A percentile compares a stretch with the other conserved stretches of the same genome.
Evolutionary conservation across 108 stramenopile genomes (phyloP).

Genomic region (Skeletonema marinoi): DNA sequence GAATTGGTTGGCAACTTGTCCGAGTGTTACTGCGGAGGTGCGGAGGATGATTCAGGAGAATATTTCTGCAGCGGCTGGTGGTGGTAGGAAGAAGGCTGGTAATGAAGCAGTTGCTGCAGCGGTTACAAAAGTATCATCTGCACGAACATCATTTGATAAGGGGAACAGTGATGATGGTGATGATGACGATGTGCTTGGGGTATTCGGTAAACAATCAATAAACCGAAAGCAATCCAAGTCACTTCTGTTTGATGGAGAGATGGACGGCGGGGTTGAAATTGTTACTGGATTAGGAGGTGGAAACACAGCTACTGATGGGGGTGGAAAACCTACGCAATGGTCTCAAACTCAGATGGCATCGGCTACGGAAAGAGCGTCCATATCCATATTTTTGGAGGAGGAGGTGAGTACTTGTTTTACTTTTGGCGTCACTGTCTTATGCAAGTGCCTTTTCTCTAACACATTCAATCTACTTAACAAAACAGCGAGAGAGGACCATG

Average conservation of each 20-base stretch:
- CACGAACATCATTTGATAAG: slow-evolving; percentile 20
- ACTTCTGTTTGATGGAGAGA: background rate
- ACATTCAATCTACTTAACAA: background rate
- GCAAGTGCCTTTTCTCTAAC: background rate
- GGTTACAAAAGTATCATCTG: background rate
- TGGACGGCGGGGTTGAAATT: background rate
- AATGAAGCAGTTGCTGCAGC: slow-evolving; percentile 5
- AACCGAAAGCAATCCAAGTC: background rate
- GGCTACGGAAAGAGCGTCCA: slow-evolving; percentile 25
- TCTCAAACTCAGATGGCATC: slow-evolving; percentile 50
- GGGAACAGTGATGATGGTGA: slow-evolving; percentile 43
- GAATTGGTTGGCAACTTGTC: slow-evolving; percentile 51
- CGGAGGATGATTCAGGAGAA: slow-evolving; percentile 62
- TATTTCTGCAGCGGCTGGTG: slow-evolving; percentile 26
- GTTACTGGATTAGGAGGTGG: background rate
- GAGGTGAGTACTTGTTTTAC: slow-evolving; percentile 28
- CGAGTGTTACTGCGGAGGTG: slow-evolving; percentile 51
- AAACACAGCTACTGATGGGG: background rate
- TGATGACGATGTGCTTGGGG: slow-evolving; percentile 46
- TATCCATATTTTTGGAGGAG: slow-evolving; percentile 48
- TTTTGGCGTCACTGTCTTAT: background rate
- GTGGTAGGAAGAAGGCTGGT: background rate
- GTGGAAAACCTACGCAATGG: slow-evolving; percentile 38
- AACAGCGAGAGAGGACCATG: slow-evolving; percentile 49
- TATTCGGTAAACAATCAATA: slow-evolving; percentile 24